phyloP scores from a whole-genome alignment of 2,329 filamentous ascomycete species.

The Emergomyces orientalis region DNA sequence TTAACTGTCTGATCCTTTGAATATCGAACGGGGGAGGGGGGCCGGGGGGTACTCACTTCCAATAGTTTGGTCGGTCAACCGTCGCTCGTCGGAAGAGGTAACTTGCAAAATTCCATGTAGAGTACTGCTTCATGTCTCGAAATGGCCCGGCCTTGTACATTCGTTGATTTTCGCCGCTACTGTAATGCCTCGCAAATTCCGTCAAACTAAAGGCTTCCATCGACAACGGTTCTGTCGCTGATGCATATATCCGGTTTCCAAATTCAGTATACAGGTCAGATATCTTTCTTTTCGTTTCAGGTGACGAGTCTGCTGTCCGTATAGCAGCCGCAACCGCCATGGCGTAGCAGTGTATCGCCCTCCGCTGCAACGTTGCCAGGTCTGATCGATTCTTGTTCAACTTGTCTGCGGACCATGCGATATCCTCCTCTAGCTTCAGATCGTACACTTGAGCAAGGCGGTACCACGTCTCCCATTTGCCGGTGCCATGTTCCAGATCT shows the following conservation, averaged over 20 bases:
- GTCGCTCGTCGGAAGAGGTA: constrained; percentile 52
- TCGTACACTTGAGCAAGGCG: constrained; percentile 79
- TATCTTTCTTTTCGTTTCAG: constrained; percentile 47
- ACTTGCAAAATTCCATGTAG: constrained; percentile 56
- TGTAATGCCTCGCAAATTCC: constrained; percentile 54
- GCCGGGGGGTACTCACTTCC: constrained; percentile 48
- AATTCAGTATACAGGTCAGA: constrained; percentile 61
- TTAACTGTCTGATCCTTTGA: constrained; percentile 17
- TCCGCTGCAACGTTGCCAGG: constrained; percentile 64
- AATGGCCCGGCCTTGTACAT: constrained; percentile 53
- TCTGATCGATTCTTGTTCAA: constrained; percentile 75
- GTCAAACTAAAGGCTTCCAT: constrained; percentile 58
- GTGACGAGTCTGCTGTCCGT: constrained; percentile 45
- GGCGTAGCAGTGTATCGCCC: constrained; percentile 70
- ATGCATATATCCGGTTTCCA: constrained; percentile 58
- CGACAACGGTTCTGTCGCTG: constrained; percentile 56
- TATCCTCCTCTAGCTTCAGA: constrained; percentile 75
- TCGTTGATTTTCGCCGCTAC: constrained; percentile 41
- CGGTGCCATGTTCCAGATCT: constrained; percentile 71
- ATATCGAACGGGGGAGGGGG: not conserved
- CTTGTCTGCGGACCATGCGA: constrained; percentile 83
- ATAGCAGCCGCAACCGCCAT: constrained; percentile 58
- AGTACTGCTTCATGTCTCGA: constrained; percentile 48
- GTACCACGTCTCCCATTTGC: constrained; percentile 87
- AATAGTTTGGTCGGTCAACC: constrained; percentile 50